phyloP scores from a whole-genome alignment of 83 land plant species.

The Isoetes engelmannii region DNA sequence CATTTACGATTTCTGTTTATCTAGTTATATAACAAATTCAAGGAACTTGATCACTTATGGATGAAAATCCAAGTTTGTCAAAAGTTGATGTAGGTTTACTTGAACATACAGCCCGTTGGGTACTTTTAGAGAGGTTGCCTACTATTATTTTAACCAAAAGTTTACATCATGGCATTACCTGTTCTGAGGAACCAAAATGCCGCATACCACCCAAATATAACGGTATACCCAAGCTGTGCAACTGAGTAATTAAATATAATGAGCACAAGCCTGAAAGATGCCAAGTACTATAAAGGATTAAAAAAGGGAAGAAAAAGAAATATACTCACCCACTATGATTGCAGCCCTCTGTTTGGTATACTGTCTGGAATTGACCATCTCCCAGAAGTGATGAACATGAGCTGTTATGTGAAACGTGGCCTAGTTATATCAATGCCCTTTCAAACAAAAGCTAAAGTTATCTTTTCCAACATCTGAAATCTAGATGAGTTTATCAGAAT shows the following conservation, averaged over 20 bases:
- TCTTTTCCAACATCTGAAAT: no score
- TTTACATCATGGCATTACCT: conserved; percentile 35
- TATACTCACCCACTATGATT: conserved; percentile 49
- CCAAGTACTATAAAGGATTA: neutral
- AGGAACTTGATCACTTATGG: no score
- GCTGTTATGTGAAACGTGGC: conserved; percentile 38
- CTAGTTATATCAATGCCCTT: no score
- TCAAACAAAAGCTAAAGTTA: no score
- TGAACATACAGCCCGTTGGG: no score
- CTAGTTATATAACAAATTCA: no score
- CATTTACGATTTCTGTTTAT: no score
- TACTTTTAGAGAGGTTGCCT: neutral
- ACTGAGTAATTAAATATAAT: conserved; percentile 32
- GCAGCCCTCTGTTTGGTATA: conserved; percentile 45
- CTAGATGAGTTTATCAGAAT: no score
- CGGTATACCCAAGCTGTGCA: conserved; percentile 78
- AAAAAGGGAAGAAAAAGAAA: neutral
- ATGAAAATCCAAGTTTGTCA: no score
- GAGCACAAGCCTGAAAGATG: neutral
- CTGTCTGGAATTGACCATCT: conserved; percentile 42
- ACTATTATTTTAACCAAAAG: neutral
- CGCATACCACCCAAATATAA: conserved; percentile 91
- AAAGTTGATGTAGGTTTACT: no score
- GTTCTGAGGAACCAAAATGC: conserved; percentile 73
- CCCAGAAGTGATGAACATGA: conserved; percentile 73